Evolutionary conservation across 306 rosid genomes (phyloP).

Genomic region (Rubus parviflorus): DNA sequence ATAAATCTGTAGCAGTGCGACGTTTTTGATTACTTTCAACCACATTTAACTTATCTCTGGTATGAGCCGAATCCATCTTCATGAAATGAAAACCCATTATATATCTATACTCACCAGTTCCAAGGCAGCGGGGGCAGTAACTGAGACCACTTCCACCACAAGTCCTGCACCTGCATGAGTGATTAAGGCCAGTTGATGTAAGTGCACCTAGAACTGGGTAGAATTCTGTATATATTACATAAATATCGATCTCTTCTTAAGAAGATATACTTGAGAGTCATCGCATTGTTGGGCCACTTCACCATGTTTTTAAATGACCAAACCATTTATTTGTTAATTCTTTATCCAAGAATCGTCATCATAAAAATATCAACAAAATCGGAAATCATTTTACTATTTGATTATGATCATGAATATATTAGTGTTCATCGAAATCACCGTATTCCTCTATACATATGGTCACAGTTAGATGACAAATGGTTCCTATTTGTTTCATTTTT

Average conservation of each 20-base stretch:
- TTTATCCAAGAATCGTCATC: background rate
- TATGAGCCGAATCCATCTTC: slow-evolving; percentile 42
- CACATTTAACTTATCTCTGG: slow-evolving; percentile 28
- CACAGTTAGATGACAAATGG: too few relatives aligned
- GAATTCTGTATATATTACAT: background rate
- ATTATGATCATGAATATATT: background rate
- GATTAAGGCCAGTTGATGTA: slow-evolving; percentile 10
- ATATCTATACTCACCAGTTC: slow-evolving; percentile 84
- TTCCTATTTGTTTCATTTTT: too few relatives aligned
- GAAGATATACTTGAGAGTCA: background rate
- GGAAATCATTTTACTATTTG: background rate
- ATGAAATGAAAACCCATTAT: slow-evolving; percentile 83
- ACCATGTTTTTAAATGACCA: background rate
- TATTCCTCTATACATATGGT: background rate
- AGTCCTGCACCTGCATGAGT: slow-evolving; percentile 56
- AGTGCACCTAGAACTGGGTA: background rate
- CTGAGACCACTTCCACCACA: slow-evolving; percentile 87
- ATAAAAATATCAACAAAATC: background rate
- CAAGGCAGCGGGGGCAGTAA: slow-evolving; percentile 86
- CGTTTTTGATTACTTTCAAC: slow-evolving; percentile 23
- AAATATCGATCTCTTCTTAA: background rate
- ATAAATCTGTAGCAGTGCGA: slow-evolving; percentile 25
- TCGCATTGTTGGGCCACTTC: background rate
- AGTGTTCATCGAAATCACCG: background rate
- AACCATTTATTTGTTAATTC: background rate